These are phyloP conservation scores for Apiospora marii DNA, from an alignment of 2,329 filamentous ascomycete species.

Conservation along the genomic window DNA sequence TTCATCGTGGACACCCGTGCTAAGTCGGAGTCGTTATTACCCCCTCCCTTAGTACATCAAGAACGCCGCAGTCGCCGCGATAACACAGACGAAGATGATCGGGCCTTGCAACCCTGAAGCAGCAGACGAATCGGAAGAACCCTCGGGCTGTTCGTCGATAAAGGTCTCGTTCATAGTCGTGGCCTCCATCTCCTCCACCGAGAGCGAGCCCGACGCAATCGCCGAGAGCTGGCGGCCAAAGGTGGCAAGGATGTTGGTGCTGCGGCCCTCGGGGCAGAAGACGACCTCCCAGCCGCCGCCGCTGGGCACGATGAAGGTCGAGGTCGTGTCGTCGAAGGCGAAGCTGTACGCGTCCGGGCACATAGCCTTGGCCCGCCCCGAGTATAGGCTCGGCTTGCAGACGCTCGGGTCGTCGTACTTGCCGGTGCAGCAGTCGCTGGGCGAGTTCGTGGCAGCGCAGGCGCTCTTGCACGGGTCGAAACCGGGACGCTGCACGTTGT, in stretches of 20 bases:
- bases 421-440: slow-evolving; percentile 79
- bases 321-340: slow-evolving; percentile 67
- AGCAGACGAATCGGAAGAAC: neutral
- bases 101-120: neutral
- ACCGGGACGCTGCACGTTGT: slow-evolving; percentile 71
- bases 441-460: slow-evolving; percentile 72
- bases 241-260: slow-evolving; percentile 64
- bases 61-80: neutral
- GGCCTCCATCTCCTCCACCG: slow-evolving; percentile 45
- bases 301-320: slow-evolving; percentile 67
- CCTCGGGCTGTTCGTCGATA: slow-evolving; percentile 38
- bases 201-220: slow-evolving; percentile 52
- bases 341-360: slow-evolving; percentile 89
- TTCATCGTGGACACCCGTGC: neutral
- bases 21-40: too few relatives aligned
- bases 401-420: slow-evolving; percentile 66
- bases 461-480: slow-evolving; percentile 83
- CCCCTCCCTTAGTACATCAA: neutral
- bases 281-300: slow-evolving; percentile 82
- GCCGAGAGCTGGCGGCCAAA: slow-evolving; percentile 58
- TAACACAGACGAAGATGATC: neutral
- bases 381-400: slow-evolving; percentile 75
- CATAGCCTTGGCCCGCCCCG: slow-evolving; percentile 72
- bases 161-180: slow-evolving; percentile 46
- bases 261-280: slow-evolving; percentile 74